A percentile compares a stretch with the other conserved stretches of the same genome.
phyloP scores from a whole-genome alignment of 768 basidiomycete species.

The Macrocybe gigantea region DNA sequence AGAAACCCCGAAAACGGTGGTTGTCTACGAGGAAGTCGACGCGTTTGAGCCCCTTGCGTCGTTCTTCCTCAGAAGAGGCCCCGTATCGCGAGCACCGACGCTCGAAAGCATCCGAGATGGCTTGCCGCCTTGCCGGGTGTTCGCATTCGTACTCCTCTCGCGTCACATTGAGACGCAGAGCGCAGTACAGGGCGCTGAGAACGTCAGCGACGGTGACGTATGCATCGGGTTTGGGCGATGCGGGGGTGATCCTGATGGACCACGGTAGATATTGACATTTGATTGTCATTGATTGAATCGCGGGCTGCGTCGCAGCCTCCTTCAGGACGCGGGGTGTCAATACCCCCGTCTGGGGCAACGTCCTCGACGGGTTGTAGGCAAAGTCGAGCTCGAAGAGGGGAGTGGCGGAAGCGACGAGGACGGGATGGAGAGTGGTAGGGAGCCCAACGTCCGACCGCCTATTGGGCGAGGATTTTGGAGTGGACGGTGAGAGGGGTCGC shows the following conservation, averaged over 20 bases:
- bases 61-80: slow-evolving; percentile 22
- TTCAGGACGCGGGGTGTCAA: slow-evolving; percentile 14
- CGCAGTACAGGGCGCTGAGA: slow-evolving; percentile 31
- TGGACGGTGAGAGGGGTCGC: slow-evolving; percentile 8
- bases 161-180: slow-evolving; percentile 28
- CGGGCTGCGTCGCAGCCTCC: slow-evolving; percentile 16
- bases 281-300: slow-evolving; percentile 16
- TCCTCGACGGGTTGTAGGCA: slow-evolving; percentile 10
- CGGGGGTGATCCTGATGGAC: slow-evolving; percentile 12
- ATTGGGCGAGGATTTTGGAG: slow-evolving; percentile 8
- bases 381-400: slow-evolving; percentile 10
- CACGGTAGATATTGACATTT: slow-evolving; percentile 13
- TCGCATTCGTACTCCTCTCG: slow-evolving; percentile 24
- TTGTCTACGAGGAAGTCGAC: slow-evolving; percentile 39
- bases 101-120: slow-evolving; percentile 25
- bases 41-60: slow-evolving; percentile 32
- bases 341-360: background rate
- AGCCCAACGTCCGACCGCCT: background rate
- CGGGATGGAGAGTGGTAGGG: slow-evolving; percentile 1
- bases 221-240: slow-evolving; percentile 12
- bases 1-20: slow-evolving; percentile 31
- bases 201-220: slow-evolving; percentile 32
- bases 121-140: slow-evolving; percentile 16
- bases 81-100: slow-evolving; percentile 22
- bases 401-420: background rate